phyloP scores from a whole-genome alignment of 1,139 yeast genomes.

The Candida sojae region DNA sequence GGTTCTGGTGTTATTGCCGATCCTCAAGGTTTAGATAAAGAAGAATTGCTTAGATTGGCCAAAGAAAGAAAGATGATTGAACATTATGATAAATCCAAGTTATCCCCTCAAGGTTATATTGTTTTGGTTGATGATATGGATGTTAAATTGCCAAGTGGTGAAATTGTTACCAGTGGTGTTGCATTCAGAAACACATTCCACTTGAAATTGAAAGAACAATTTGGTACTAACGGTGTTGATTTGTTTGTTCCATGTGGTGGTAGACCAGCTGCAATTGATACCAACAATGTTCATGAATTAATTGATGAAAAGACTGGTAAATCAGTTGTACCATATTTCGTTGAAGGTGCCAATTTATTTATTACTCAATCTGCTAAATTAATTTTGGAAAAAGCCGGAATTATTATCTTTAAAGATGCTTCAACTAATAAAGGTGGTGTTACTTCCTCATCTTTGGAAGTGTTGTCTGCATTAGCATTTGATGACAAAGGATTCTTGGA shows the following conservation, averaged over 20 bases:
- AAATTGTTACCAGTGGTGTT: conserved; percentile 76
- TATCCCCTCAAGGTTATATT: conserved; percentile 75
- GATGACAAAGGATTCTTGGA: conserved; percentile 79
- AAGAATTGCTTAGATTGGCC: conserved; percentile 79
- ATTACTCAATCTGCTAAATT: conserved; percentile 93
- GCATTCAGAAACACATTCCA: conserved; percentile 94
- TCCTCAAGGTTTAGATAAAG: conserved; percentile 83
- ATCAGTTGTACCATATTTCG: conserved; percentile 79
- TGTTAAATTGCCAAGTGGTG: conserved; percentile 75
- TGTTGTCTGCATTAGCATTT: conserved; percentile 88
- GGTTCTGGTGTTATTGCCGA: conserved; percentile 96
- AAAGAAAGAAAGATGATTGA: conserved; percentile 74
- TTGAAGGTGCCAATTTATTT: conserved; percentile 96
- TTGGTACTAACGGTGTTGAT: conserved; percentile 63
- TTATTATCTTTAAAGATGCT: conserved; percentile 89
- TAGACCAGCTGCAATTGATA: conserved; percentile 94
- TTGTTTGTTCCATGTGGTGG: conserved; percentile 98
- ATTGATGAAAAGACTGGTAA: conserved; percentile 78
- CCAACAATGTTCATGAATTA: conserved; percentile 73
- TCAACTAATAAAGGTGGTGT: conserved; percentile 99
- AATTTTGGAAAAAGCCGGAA: conserved; percentile 82
- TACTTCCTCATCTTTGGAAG: conserved; percentile 94
- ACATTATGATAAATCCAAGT: conserved; percentile 63
- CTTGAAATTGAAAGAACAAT: conserved; percentile 64
- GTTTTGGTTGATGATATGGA: conserved; percentile 88